Base-by-base conservation (phyloP, 352 stramenopile genomes). In the Phytophthora quininea region DNA sequence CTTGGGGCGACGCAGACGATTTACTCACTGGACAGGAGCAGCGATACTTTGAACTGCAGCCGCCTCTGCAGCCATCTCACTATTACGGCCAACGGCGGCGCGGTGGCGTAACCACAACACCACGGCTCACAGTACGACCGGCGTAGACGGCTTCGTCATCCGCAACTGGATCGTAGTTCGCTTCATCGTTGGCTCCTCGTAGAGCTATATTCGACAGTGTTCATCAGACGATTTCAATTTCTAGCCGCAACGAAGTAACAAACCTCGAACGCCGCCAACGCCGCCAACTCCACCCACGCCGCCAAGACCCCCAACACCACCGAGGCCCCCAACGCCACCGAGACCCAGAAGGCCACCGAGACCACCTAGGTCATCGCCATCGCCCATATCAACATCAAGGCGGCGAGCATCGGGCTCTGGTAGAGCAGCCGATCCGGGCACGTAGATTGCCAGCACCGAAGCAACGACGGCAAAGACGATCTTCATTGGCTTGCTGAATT, bases 101-200 rank as follows among this genome's bases (percentile, higher is more conserved):
- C 24, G 67, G 67, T 47, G 42, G 51, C 53, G 51, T 49, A 61
- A 62, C 69, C 48, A 70, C 65, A 65, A 56, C 65, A 45, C 70
- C 70, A 11, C 70, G 60, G 53, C 59, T 42, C 29, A 64, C 70
- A 48, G 37, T 66, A 42, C 51, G 31, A 30, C 65, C 60, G 42
- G 52, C 70, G 35, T 71, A 56, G 40, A 72, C 65, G 37, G 58
- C 29, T 56, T 77, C 69, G 9, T 77, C 52, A 58, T 24, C 19
- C 19, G 19, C 19, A 24, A 24, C 19, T 24, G 19, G 38, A 46
- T 65, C 32, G 6, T 24, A 38, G 9, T 50, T 24, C 12, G 35
- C 19, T 30, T 56, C 30, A 8, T 12, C 19, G 24, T 29, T 37
- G 15, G 65, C 3, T 12, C 63, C 63, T 19, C 68, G 63, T 51